phyloP scores from a whole-genome alignment of 2,329 filamentous ascomycete genomes.

The Trichoderma brevicompactum region DNA sequence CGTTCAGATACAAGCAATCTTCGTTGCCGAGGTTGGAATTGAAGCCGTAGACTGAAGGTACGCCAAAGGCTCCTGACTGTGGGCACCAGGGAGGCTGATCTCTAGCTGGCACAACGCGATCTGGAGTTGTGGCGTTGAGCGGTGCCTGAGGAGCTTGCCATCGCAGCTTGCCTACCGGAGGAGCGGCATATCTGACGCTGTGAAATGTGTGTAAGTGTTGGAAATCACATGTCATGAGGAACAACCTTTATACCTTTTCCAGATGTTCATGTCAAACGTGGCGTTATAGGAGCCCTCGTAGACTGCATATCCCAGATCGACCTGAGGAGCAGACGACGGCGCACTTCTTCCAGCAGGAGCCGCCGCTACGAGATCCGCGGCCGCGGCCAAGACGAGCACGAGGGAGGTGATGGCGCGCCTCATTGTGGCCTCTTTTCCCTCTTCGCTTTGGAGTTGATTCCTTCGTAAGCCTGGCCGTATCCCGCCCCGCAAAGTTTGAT shows the following conservation, averaged over 20 bases:
- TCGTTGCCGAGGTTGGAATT: constrained; percentile 42
- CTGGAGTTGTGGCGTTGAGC: not conserved
- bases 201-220: not conserved
- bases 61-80: constrained; percentile 39
- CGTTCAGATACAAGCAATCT: constrained; percentile 53
- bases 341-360: no score
- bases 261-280: constrained; percentile 48
- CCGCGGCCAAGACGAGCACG: not conserved
- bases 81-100: constrained; percentile 40
- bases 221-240: not conserved
- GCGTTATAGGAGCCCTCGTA: constrained; percentile 50
- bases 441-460: no score
- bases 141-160: constrained; percentile 46
- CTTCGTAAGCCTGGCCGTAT: no score
- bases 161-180: constrained; percentile 49
- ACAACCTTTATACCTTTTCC: constrained; percentile 47
- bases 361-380: not conserved
- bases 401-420: no score
- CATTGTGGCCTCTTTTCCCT: no score
- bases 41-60: constrained; percentile 34
- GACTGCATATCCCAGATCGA: constrained; percentile 47
- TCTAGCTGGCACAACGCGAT: constrained; percentile 34
- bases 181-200: constrained; percentile 51
- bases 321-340: not conserved
- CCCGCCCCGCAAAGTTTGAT: no score